These are phyloP conservation scores for Chlorella variabilis DNA, from an alignment of 163 green algal genomes.

Conservation along the genomic window DNA sequence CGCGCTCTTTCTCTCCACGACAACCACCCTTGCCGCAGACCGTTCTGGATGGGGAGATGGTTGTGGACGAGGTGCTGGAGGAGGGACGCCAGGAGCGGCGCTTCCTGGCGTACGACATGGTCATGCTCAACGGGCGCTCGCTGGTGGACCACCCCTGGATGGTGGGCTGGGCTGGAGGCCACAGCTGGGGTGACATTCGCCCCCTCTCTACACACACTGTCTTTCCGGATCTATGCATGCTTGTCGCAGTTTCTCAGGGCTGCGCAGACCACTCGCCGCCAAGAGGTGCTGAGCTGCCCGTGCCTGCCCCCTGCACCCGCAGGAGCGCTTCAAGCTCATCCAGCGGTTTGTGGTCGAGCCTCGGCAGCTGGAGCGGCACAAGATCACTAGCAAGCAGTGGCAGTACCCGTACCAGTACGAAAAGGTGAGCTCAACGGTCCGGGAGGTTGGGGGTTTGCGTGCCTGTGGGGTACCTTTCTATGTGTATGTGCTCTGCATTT, in stretches of 20 bases:
- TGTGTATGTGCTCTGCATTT: no score
- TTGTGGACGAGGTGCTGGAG: constrained; percentile 83
- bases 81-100: constrained; percentile 54
- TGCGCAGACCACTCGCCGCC: no score
- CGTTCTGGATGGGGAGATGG: constrained; percentile 97
- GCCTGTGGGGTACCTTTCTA: no score
- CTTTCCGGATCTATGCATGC: no score
- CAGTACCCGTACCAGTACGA: constrained; percentile 67
- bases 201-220: no score
- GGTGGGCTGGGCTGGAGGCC: constrained; percentile 43
- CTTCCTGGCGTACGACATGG: constrained; percentile 87
- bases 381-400: constrained; percentile 36
- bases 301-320: background rate
- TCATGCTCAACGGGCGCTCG: constrained; percentile 63
- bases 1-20: background rate
- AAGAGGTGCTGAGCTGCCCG: no score
- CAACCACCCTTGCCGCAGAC: constrained; percentile 51
- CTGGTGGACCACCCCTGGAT: constrained; percentile 65
- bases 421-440: constrained; percentile 52
- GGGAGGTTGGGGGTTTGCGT: no score
- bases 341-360: constrained; percentile 64
- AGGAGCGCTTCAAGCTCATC: constrained; percentile 69
- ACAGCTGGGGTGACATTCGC: no score
- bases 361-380: constrained; percentile 55
- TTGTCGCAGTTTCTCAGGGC: no score